These are phyloP conservation scores for Amoebophrya sp. DNA, from an alignment of 169 alveolate genomes.

Conservation along the genomic window DNA sequence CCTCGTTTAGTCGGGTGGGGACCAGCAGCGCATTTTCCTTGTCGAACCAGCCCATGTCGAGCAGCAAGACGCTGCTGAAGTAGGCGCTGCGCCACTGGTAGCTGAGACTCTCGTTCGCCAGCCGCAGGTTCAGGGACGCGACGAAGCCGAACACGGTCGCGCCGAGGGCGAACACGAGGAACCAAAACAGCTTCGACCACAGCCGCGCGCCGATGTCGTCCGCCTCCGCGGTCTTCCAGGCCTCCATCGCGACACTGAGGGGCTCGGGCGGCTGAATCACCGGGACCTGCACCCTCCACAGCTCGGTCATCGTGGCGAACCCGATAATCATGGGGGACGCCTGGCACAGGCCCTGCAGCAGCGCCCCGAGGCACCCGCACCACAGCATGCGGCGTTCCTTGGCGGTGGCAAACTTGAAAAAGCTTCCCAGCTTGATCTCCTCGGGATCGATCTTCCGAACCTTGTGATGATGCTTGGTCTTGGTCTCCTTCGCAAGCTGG, in stretches of 20 bases:
- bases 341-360: neutral
- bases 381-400: no score
- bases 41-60: conserved; percentile 1
- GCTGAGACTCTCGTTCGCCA: neutral
- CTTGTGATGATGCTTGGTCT: no score
- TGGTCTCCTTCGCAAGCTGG: no score
- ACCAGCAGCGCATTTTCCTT: neutral
- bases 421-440: no score
- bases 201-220: neutral
- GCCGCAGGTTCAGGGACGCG: neutral
- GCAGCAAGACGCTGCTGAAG: neutral
- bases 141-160: neutral
- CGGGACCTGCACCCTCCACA: no score
- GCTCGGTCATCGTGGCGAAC: neutral
- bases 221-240: neutral
- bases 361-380: no score
- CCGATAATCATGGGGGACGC: neutral
- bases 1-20: neutral
- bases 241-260: no score
- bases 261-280: no score
- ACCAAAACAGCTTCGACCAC: neutral
- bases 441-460: no score
- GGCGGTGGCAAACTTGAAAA: no score
- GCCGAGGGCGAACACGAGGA: neutral
- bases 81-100: neutral